Conservation (phyloP, 305 asterid species). For the Stenogyne calaminthoides region DNA sequence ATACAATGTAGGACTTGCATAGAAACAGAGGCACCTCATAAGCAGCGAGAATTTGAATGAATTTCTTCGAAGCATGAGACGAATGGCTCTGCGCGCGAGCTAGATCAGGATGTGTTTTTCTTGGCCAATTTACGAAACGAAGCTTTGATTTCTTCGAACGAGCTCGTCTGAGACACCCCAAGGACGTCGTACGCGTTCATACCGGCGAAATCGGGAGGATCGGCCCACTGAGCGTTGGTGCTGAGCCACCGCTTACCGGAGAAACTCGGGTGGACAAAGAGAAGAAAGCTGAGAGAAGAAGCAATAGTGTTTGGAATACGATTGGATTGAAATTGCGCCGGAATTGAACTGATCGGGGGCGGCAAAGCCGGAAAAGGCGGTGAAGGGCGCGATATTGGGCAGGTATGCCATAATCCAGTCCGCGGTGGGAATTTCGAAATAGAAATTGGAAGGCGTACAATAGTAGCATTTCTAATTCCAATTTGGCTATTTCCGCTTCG, state of each 20-base stretch:
- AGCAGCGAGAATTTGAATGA: slow-evolving; percentile 81
- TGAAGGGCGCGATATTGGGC: slow-evolving; percentile 33
- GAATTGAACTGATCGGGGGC: slow-evolving; percentile 35
- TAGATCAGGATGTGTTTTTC: slow-evolving; percentile 86
- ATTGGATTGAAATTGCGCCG: slow-evolving; percentile 19
- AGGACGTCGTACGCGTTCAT: slow-evolving; percentile 71
- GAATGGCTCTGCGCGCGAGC: slow-evolving; percentile 50
- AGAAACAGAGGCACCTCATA: slow-evolving; percentile 61
- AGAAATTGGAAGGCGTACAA: not conserved
- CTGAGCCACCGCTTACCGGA: slow-evolving; percentile 50
- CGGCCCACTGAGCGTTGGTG: slow-evolving; percentile 51
- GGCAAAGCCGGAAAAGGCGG: slow-evolving; percentile 34
- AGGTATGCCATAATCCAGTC: slow-evolving; percentile 43
- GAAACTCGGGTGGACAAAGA: slow-evolving; percentile 21
- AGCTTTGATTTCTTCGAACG: slow-evolving; percentile 71
- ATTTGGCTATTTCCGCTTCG: too few relatives aligned
- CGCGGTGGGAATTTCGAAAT: not conserved
- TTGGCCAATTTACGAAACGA: slow-evolving; percentile 81
- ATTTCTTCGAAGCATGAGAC: slow-evolving; percentile 52
- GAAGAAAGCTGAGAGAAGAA: slow-evolving; percentile 2
- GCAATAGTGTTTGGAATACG: not conserved
- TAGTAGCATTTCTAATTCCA: too few relatives aligned
- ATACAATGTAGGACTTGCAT: not conserved
- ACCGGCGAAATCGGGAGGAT: slow-evolving; percentile 60
- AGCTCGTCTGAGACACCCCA: slow-evolving; percentile 67